phyloP scores from a whole-genome alignment of 75 land plant species.

The Picea sitchensis region DNA sequence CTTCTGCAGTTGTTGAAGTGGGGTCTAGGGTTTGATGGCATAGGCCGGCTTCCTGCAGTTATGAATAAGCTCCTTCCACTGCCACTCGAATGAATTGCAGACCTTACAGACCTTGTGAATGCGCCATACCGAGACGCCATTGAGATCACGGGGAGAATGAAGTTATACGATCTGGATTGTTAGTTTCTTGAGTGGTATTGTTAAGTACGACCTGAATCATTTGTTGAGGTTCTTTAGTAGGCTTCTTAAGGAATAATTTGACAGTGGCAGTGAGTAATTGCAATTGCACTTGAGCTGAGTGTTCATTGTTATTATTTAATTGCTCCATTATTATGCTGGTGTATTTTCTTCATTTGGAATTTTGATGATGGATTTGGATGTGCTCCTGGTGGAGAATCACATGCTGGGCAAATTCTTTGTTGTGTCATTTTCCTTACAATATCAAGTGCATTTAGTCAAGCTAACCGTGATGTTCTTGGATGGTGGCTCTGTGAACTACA shows the following conservation, averaged over 20 bases:
- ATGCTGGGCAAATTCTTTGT: constrained; percentile 97
- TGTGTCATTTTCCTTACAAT: constrained; percentile 93
- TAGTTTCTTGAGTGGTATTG: too few relatives aligned
- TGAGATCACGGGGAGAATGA: background rate
- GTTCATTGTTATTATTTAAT: too few relatives aligned
- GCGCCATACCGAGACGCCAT: background rate
- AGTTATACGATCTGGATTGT: background rate
- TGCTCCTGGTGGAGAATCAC: constrained; percentile 91
- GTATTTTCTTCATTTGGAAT: too few relatives aligned
- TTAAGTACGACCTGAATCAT: constrained; percentile 30
- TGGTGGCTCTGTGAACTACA: constrained; percentile 98
- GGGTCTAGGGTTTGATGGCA: too few relatives aligned
- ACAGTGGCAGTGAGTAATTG: too few relatives aligned
- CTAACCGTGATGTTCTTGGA: constrained; percentile 88
- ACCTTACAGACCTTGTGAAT: background rate
- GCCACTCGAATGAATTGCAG: too few relatives aligned
- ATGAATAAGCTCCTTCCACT: too few relatives aligned
- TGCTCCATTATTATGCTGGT: too few relatives aligned
- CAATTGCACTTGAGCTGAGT: too few relatives aligned
- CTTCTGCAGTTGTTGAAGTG: too few relatives aligned
- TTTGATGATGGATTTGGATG: constrained; percentile 70
- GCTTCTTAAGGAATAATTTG: constrained; percentile 12
- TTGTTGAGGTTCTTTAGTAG: constrained; percentile 40
- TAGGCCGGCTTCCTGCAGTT: too few relatives aligned
- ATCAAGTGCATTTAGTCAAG: constrained; percentile 65